phyloP scores from a whole-genome alignment of 768 basidiomycete species.

The Tricholoma bakamatsutake region DNA sequence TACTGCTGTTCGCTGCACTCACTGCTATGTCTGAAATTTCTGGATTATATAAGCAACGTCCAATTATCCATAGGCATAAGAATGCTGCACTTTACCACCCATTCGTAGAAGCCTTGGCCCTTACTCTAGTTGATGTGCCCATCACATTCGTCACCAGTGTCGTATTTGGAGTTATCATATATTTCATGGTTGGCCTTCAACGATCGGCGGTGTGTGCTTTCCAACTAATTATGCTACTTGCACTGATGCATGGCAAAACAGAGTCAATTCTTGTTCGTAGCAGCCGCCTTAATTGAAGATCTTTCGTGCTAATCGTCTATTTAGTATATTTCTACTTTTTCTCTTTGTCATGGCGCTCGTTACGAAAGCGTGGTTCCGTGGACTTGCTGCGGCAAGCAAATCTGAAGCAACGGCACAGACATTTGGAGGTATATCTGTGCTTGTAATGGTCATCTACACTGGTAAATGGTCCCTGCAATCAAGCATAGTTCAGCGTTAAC shows the following conservation, averaged over 20 bases:
- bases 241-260: neutral
- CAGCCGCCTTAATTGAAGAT: slow-evolving; percentile 19
- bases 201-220: slow-evolving; percentile 27
- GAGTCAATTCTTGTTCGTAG: slow-evolving; percentile 55
- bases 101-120: slow-evolving; percentile 31
- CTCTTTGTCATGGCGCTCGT: slow-evolving; percentile 49
- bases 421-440: slow-evolving; percentile 35
- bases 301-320: neutral
- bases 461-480: slow-evolving; percentile 31
- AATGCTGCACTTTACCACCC: slow-evolving; percentile 50
- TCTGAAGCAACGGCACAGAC: slow-evolving; percentile 58
- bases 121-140: slow-evolving; percentile 58
- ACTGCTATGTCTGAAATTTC: slow-evolving; percentile 17
- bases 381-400: slow-evolving; percentile 53
- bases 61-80: slow-evolving; percentile 52
- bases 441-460: slow-evolving; percentile 48
- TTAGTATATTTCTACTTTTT: slow-evolving; percentile 55
- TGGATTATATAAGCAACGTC: slow-evolving; percentile 52
- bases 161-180: slow-evolving; percentile 45
- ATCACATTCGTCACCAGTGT: slow-evolving; percentile 45
- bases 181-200: slow-evolving; percentile 61
- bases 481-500: neutral
- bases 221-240: neutral
- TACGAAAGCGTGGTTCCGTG: slow-evolving; percentile 76
- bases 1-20: slow-evolving; percentile 6